Base-by-base conservation (phyloP, 1,284 basidiomycete species). In the Ceratobasidium papillatum region DNA sequence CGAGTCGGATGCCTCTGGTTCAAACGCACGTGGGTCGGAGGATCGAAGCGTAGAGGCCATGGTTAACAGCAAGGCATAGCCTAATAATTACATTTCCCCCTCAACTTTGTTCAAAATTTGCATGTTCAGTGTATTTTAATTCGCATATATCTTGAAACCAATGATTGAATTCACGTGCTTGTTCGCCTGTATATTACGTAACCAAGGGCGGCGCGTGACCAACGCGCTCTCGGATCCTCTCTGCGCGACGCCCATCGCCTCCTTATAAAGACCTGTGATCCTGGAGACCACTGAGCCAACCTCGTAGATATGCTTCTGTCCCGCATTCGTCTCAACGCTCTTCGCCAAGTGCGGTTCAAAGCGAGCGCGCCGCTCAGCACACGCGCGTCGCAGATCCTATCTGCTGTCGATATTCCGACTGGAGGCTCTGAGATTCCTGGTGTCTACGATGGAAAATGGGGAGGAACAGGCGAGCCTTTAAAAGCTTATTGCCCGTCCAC, bases 401-500 rank as follows among this genome's bases (percentile, higher is more conserved):
- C 86, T 41, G 85, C 89, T 0, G 80, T 93, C 68, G 89, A 89
- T 78, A 87, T 94, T 75, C 85, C 88, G 1, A 84, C 84, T 19
- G 56, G 62, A 3, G 73, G 43, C n/a, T 61, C 75, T 7, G 88
- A 90, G 66, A 78, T 93, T 22, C 82, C 85, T 25, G 92, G 93
- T 1, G 90, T 94, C 9, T 94, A 92, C 79, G 90, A 94, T 79
- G 92, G 92, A 5, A 82, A 85, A 77, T 94, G 92, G 93, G 84
- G 85, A 73, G 92, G 93, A n/a, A 87, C 87, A 17, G 92, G 93
- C 1, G 91, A 92, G 71, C 75, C 91, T 5, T 79, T 92, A 30
- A 84, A 88, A 78, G 92, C 91, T 74, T 80, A 87, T 9, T 94
- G 93, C 80, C 92, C 92, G 22, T 87, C 91, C 8, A 94, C 92